phyloP scores from a whole-genome alignment of 257 asterid genomes.

The Solanum neorickii region DNA sequence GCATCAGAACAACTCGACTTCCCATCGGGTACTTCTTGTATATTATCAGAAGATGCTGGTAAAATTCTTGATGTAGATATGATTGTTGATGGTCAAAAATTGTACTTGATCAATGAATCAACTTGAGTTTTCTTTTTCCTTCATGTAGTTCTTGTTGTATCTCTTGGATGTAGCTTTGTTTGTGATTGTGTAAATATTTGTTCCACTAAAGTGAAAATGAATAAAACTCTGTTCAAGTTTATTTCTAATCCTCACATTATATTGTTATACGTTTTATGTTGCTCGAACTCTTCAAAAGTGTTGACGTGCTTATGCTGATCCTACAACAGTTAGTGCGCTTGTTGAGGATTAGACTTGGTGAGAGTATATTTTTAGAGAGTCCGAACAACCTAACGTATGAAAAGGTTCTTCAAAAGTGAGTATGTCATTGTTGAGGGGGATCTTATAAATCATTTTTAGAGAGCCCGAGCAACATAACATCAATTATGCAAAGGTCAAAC shows the following conservation, averaged over 20 bases:
- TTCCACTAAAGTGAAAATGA: neutral
- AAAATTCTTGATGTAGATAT: constrained; percentile 50
- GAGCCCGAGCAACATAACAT: neutral
- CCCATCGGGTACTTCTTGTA: constrained; percentile 17
- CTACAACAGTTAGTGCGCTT: neutral
- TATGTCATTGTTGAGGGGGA: neutral
- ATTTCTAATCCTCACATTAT: neutral
- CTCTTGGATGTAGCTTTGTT: neutral
- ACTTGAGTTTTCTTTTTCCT: neutral
- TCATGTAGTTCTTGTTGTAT: neutral
- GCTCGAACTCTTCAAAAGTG: neutral
- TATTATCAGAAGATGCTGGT: constrained; percentile 87
- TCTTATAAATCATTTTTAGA: neutral
- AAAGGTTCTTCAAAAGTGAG: neutral
- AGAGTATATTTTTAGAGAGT: neutral
- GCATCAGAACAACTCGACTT: constrained; percentile 39
- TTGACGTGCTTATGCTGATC: rapidly evolving
- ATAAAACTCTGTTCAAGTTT: neutral
- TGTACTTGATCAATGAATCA: constrained; percentile 42
- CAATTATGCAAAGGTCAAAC: neutral
- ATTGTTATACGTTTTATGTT: neutral
- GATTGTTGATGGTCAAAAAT: constrained; percentile 54
- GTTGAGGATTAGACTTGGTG: neutral
- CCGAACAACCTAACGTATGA: neutral
- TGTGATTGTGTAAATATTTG: neutral